Percentiles rank a stretch among this genome's conserved stretches.
Conservation (phyloP, 441 rosid genomes). For the Pelargonium australe region DNA sequence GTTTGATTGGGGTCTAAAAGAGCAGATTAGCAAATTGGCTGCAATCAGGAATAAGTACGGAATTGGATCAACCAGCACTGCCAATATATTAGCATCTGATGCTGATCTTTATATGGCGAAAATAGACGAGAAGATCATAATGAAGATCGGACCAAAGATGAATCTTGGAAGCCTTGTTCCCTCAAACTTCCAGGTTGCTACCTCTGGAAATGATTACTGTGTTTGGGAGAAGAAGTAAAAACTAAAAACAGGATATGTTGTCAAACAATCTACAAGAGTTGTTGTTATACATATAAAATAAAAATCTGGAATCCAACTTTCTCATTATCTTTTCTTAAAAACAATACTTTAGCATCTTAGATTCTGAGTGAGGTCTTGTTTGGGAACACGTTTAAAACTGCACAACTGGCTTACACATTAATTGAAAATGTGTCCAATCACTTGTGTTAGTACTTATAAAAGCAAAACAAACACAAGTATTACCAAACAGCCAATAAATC, state of each 20-base stretch:
- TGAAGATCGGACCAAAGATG: constrained; percentile 59
- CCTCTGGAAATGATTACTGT: constrained; percentile 40
- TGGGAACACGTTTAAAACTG: no score
- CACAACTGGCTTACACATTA: no score
- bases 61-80: constrained; percentile 38
- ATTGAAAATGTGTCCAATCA: no score
- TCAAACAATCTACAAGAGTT: not conserved
- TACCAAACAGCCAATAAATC: no score
- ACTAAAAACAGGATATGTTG: not conserved
- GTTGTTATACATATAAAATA: not conserved
- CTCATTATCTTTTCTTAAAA: no score
- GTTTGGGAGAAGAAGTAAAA: constrained; percentile 45
- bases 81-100: constrained; percentile 41
- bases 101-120: constrained; percentile 54
- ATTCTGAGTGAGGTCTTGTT: no score
- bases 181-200: constrained; percentile 36
- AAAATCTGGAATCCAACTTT: not conserved
- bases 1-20: constrained; percentile 58
- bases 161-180: constrained; percentile 57
- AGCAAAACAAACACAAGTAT: no score
- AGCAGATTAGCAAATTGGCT: constrained; percentile 34
- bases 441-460: no score
- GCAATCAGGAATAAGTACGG: constrained; percentile 38
- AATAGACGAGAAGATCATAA: constrained; percentile 44
- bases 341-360: no score